Evolutionary conservation across 495 filamentous ascomycete species (phyloP).

Genomic region (Penicillium crystallinum): DNA sequence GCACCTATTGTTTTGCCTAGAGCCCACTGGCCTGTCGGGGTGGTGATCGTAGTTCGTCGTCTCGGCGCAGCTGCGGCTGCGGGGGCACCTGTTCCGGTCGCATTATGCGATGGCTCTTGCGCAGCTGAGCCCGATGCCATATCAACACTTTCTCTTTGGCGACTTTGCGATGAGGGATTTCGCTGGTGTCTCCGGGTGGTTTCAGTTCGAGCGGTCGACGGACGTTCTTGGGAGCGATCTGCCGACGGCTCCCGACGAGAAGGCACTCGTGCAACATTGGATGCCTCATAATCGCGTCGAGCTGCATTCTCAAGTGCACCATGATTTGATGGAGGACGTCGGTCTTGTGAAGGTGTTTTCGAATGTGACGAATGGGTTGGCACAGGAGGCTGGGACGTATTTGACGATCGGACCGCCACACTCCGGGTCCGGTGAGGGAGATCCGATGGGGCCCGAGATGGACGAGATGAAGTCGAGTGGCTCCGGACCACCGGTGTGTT

Average conservation of each 20-base stretch:
- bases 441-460: slow-evolving; percentile 43
- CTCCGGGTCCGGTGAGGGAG: slow-evolving; percentile 55
- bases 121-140: slow-evolving; percentile 45
- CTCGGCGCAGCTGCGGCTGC: slow-evolving; percentile 47
- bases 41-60: slow-evolving; percentile 77
- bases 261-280: slow-evolving; percentile 43
- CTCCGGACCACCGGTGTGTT: slow-evolving; percentile 47
- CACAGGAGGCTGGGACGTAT: slow-evolving; percentile 32
- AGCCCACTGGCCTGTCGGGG: slow-evolving; percentile 80
- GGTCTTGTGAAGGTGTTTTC: slow-evolving; percentile 47
- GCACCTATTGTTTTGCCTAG: slow-evolving; percentile 96
- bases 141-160: slow-evolving; percentile 50
- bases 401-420: slow-evolving; percentile 43
- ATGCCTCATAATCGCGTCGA: slow-evolving; percentile 54
- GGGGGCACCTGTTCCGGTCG: slow-evolving; percentile 30
- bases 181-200: slow-evolving; percentile 42
- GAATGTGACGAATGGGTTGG: slow-evolving; percentile 40
- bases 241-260: slow-evolving; percentile 51
- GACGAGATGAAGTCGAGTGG: slow-evolving; percentile 51
- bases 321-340: slow-evolving; percentile 47
- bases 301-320: slow-evolving; percentile 49
- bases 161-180: slow-evolving; percentile 40
- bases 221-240: slow-evolving; percentile 46
- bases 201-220: slow-evolving; percentile 48
- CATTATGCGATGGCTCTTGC: slow-evolving; percentile 39